Base-by-base conservation (phyloP, 2,329 filamentous ascomycete genomes). In the Paramyrothecium roridum region DNA sequence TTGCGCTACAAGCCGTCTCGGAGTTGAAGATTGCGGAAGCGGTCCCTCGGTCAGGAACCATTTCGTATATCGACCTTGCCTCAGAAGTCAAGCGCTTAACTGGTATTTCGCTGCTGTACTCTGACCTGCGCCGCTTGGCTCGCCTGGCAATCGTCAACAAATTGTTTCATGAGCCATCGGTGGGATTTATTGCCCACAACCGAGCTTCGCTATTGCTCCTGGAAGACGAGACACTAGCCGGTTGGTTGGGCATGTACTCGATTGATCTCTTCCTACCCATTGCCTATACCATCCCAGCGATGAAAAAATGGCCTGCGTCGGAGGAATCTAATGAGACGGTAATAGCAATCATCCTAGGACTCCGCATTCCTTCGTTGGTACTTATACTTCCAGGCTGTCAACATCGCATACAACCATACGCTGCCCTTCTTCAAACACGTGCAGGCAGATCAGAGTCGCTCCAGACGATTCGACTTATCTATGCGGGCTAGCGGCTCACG, bases 131-230 rank as follows among this genome's bases (percentile, higher is more conserved):
- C 7, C 73, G 75, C 21, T 57, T 78, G 1, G 48, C 76, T 22
- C 73, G 75, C 13, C 67, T 72, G 34, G 71, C 73, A 30, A 73
- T 75, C 56, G 66, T 68, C 1, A 73, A 73, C 56, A 67, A 68
- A 48, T 59, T 77, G 21, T 78, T 79, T 54, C 54, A 57, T 22
- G 76, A 78, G 60, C 73, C 72, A 0, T 54, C 63, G 16, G 58
- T 64, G 3, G 74, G 70, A 3, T 61, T 64, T 16, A 71, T 79
- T 4, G 69, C 70, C 3, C 76, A 79, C 57, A 77, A 72, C 17
- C 60, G 66, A 8, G 59, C 61, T 1, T 73, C 70, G 22, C 65
- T 63, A 8, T 53, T 70, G 8, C 57, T 76, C 3, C 56, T 67
- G 2, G 60, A 68, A 19, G 65, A 70, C 43, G 59, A 58, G 2